Base-by-base conservation (phyloP, 768 basidiomycete species). In the Calvatia gigantea region DNA sequence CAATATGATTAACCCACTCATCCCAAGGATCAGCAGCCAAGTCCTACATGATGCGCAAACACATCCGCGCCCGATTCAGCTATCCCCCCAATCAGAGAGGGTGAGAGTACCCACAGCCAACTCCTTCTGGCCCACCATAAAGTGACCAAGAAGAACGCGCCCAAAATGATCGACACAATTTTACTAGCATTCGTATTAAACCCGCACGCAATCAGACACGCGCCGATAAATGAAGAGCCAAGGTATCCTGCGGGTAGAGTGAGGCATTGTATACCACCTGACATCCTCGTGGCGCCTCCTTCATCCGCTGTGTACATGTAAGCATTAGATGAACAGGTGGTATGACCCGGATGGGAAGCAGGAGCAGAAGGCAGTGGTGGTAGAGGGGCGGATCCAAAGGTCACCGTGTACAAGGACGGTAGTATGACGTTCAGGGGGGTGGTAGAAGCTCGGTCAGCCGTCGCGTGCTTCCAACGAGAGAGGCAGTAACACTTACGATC, bases 151-250 rank as follows among this genome's bases (percentile, higher is more conserved):
- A 94, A 95, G 70, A 93, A 90, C n/a, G 69, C 88, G 7, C 85
- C 94, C 47, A 96, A 76, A 7, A 86, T 84, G 19, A 96, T 68
- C 19, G 83, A 83, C 1, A 91, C 93, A 42, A 94, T 64, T 67
- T 96, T 96, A 72, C 86, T 89, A 3, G 94, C 94, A 60, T 90
- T 86, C 43, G 89, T 92, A 69, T 94, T 82, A 66, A 94, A 94
- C 11, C 91, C 93, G 59, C 90, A 92, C 11, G 91, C 82, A 56
- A 97, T 94, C 37, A 97, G 75, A 41, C 81, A 80, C 1, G 91
- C 94, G 23, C 94, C 94, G 50, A 96, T 91, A 64, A 96, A 75
- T 3, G 87, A 85, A 4, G 90, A 88, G 29, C 92, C 91, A 41
- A 93, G 82, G 67, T 92, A 91, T 55, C 93, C 92, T 19, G 79